Base-by-base conservation (phyloP, 176 grass and related monocot species). In the Panicum miliaceum region DNA sequence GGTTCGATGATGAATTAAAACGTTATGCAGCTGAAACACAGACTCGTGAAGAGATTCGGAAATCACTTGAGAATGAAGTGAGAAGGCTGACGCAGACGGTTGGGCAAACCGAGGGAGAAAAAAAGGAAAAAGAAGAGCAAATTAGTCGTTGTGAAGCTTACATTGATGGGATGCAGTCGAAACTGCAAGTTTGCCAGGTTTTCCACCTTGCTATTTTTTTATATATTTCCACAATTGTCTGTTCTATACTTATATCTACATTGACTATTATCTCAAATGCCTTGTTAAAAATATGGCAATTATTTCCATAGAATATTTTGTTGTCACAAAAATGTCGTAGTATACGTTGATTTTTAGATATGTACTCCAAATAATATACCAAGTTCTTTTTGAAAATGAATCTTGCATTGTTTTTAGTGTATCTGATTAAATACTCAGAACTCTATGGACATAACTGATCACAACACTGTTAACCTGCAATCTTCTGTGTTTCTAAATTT, bases 151-250 rank as follows among this genome's bases (percentile, higher is more conserved):
- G 89, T 78, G 93, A 96, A 90, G 85, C 88, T 42, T 94, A 90
- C 65, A 96, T 99, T 80, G 91, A 96, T 84, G 89, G 91, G 76
- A 93, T 99, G 91, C 90, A 99, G 74, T 89, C 93, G 23, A 99
- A 94, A 92, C 77, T 99, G 54, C 89, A 99, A 89, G 84, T 85
- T 77, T 94, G 89, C 68, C 93, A 99, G 90, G 96, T 98, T 82
- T 63, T 56, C 72, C 53, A 68, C 38, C 64, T 78, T 64, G 13
- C 58, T 68, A 66, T 35, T 56, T 41, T 73, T 77, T 72, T 67
- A 2, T n/a, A 48, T 46, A 22, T 75, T 82, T 76, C 38, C 20
- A 48, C 32, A 64, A 50, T 26, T 61, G 32, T 42, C 60, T 65
- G 29, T 13, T 46, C 42, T 68, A 26, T 54, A 42, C 18, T 58